Base-by-base conservation (phyloP, 768 basidiomycete species). In the Mycena belliarum region DNA sequence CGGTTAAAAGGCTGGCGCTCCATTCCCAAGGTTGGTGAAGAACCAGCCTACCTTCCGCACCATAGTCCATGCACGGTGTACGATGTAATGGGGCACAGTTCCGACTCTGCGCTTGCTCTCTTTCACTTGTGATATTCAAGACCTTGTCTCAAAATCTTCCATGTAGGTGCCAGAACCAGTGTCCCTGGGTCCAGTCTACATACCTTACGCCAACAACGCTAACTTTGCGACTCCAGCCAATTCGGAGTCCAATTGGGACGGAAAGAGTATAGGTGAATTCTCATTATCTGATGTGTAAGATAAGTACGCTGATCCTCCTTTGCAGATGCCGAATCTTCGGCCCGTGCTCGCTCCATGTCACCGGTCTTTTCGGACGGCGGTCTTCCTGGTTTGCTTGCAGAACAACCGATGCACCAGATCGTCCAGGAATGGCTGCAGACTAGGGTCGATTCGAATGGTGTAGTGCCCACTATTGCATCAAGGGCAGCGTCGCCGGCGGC, bases 201-300 rank as follows among this genome's bases (percentile, higher is more conserved):
- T 70, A 46, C 71, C 70, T 62, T 63, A 48, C 54, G 57, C 51
- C 66, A 50, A 63, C 37, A 49, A 61, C 46, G 61, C 64, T 63
- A 61, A 69, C 35, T 67, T 69, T 37, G 50, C 57, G 51, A 66
- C 62, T 43, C 69, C 69, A 61, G 66, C 64, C 54, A 66, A 65
- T 28, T 79, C 78, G 26, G 78, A 77, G 60, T 78, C 77, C 26
- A 74, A 75, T 63, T 79, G 77, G 77, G 68, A 70, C 29, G 77
- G 76, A 4, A 77, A 77, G 66, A 74, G 69, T 49, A 66, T 71
- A 49, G 76, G 77, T 78, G 57, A 47, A 56, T 61, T 45, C 32
- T 44, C 38, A 24, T 37, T 49, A 42, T 38, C 26, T 60, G 25
- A 8, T 38, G 11, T 49, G 26, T 28, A 44, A 29, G 23, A 21